A percentile compares a stretch with the other conserved stretches of the same genome.
Evolutionary conservation across 257 asterid genomes (phyloP).

Genomic region (Solanum tarapatanum): DNA sequence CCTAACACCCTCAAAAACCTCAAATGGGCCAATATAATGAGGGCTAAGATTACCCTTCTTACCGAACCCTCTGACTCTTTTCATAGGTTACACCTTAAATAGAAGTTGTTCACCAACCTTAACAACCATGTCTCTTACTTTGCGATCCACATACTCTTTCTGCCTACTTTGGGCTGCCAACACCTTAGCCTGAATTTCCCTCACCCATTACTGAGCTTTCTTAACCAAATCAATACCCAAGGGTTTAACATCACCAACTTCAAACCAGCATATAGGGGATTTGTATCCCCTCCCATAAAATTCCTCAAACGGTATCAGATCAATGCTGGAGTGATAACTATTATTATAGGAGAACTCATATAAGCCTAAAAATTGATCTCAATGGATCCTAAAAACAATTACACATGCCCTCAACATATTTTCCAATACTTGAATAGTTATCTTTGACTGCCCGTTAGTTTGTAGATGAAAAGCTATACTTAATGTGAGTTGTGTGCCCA

Average conservation of each 20-base stretch:
- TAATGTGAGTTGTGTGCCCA: not conserved
- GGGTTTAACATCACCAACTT: not conserved
- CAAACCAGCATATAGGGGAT: not conserved
- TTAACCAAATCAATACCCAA: not conserved
- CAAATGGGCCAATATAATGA: not conserved
- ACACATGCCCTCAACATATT: not conserved
- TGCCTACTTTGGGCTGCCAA: not conserved
- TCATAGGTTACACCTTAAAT: not conserved
- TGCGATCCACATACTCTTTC: not conserved
- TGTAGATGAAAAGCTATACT: not conserved
- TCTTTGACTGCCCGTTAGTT: no score
- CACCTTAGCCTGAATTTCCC: not conserved
- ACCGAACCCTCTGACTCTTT: not conserved
- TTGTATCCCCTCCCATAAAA: not conserved
- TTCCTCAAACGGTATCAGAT: not conserved
- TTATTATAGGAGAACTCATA: no score
- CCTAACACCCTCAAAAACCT: not conserved
- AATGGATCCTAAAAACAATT: not conserved
- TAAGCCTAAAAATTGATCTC: not conserved
- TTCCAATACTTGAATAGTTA: not conserved
- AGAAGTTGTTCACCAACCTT: not conserved
- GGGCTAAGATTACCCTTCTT: not conserved
- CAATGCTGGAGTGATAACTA: no score
- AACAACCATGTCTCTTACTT: not conserved
- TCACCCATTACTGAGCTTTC: not conserved